These are phyloP conservation scores for Kodamaea leandrae DNA, from an alignment of 805 yeast genomes.

Conservation along the genomic window DNA sequence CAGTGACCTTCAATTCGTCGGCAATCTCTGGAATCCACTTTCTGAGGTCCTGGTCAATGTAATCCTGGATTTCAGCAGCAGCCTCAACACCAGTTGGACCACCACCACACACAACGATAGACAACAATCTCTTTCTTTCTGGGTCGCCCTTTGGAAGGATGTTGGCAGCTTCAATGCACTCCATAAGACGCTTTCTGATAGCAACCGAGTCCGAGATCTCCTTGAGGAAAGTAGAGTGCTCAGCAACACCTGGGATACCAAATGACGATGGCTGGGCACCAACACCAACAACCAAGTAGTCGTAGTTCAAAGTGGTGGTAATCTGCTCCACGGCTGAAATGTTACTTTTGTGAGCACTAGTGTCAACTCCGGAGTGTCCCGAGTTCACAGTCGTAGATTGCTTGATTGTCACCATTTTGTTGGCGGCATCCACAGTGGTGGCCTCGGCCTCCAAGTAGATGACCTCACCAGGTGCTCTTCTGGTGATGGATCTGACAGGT, in stretches of 20 bases:
- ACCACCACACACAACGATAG: constrained; percentile 94
- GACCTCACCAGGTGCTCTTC: constrained; percentile 75
- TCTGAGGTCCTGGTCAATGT: constrained; percentile 83
- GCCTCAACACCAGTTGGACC: constrained; percentile 99
- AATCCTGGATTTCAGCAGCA: constrained; percentile 95
- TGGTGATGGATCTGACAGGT: constrained; percentile 84
- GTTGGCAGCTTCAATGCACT: constrained; percentile 85
- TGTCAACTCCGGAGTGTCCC: constrained; percentile 52
- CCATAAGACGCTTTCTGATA: constrained; percentile 79
- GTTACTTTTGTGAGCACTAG: constrained; percentile 41
- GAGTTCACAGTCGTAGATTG: constrained; percentile 56
- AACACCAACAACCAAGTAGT: constrained; percentile 85
- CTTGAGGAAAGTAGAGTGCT: constrained; percentile 83
- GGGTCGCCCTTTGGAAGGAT: constrained; percentile 70
- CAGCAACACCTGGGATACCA: constrained; percentile 91
- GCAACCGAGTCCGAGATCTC: constrained; percentile 86
- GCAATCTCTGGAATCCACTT: constrained; percentile 89
- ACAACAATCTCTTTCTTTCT: constrained; percentile 80
- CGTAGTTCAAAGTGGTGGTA: constrained; percentile 55
- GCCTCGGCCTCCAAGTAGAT: constrained; percentile 89
- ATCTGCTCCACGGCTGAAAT: constrained; percentile 43
- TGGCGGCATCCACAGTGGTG: constrained; percentile 70
- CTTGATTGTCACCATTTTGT: constrained; percentile 61
- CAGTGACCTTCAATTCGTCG: constrained; percentile 75
- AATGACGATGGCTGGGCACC: constrained; percentile 95